Evolutionary conservation across 306 rosid species (phyloP).

Genomic region (Cicer arietinum): DNA sequence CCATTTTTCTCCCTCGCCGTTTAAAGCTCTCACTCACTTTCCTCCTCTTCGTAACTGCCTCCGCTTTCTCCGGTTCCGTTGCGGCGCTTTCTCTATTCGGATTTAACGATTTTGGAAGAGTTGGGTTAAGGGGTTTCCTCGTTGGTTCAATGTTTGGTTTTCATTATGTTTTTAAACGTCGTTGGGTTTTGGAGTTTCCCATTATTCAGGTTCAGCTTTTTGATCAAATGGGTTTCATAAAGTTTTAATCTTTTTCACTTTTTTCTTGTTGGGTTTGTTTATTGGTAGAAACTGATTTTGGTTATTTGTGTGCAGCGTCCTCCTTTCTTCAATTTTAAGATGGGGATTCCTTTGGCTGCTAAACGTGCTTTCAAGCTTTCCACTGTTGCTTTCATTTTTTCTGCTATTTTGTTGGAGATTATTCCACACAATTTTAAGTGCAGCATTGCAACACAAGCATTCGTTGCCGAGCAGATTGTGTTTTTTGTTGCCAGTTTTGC

Average conservation of each 20-base stretch:
- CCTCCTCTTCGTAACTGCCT: conserved; percentile 49
- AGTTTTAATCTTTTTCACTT: background rate
- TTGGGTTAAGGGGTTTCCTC: conserved; percentile 64
- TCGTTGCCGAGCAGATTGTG: conserved; percentile 57
- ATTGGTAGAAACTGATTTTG: conserved; percentile 30
- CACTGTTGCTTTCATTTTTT: conserved; percentile 57
- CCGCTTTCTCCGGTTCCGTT: conserved; percentile 49
- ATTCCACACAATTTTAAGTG: conserved; percentile 56
- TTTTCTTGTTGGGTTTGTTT: background rate
- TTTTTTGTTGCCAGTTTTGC: conserved; percentile 67
- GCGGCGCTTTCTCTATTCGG: conserved; percentile 64
- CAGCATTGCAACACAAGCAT: conserved; percentile 45
- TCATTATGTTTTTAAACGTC: conserved; percentile 66
- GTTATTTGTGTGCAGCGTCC: conserved; percentile 69
- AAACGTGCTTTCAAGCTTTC: conserved; percentile 74
- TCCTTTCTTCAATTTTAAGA: conserved; percentile 92
- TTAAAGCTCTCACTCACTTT: conserved; percentile 55
- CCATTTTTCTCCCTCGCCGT: conserved; percentile 51
- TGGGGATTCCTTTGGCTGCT: conserved; percentile 78
- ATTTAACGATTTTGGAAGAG: conserved; percentile 46
- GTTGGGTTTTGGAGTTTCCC: conserved; percentile 89
- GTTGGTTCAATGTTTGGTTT: conserved; percentile 70
- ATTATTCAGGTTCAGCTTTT: conserved; percentile 72
- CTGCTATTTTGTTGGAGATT: conserved; percentile 57
- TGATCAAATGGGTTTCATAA: background rate